Evolutionary conservation across 1,139 yeast genomes (phyloP), one percentile per base, ranked within the genome.

Genomic region (Pichia sp.): DNA sequence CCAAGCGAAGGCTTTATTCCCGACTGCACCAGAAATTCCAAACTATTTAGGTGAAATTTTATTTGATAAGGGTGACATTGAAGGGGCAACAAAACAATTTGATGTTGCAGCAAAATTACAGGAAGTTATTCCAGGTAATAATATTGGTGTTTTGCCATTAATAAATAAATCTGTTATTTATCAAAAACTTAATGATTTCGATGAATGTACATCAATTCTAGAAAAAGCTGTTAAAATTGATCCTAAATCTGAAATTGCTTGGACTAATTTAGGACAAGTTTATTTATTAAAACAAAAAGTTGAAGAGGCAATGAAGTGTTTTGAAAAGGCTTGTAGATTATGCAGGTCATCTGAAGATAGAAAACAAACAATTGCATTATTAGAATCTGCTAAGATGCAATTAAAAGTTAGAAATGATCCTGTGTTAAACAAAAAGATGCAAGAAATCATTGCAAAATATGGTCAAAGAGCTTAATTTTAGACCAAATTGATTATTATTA

Each of bases 41-140:
- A 90, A 89, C 71, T 94, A 90, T 67, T 87, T 82, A 62, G 98
- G 97, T 61, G 98, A 92, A 70, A 83, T 92, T 44, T 74, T 90
- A 60, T 81, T 89, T 53, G 97, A 92, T 63, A 77, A 78, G 58
- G 84, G 85, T 58, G 86, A 85, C 55, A 70, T 76, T 49, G 75
- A 68, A 37, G 82, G 76, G 53, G 96, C 98, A 49, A 68, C 79
- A 50, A 79, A 80, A 63, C 92, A 89, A 70, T 92, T 89, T 64
- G 96, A 90, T 55, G 76, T 78, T 59, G 90, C 98, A 47, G 82
- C 82, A 47, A 80, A 87, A 64, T 73, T 92, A 61, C 97, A 90
- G 66, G 74, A 74, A 67, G 81, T 82, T 46, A 67, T 76, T 56
- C 74, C 78, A 44, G 68, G 70, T 42, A 75, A 70, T 63, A 73